A percentile compares a stretch with the other conserved stretches of the same genome.
Evolutionary conservation across 2,329 filamentous ascomycete genomes (phyloP).

Genomic region (Xylariales sp.): DNA sequence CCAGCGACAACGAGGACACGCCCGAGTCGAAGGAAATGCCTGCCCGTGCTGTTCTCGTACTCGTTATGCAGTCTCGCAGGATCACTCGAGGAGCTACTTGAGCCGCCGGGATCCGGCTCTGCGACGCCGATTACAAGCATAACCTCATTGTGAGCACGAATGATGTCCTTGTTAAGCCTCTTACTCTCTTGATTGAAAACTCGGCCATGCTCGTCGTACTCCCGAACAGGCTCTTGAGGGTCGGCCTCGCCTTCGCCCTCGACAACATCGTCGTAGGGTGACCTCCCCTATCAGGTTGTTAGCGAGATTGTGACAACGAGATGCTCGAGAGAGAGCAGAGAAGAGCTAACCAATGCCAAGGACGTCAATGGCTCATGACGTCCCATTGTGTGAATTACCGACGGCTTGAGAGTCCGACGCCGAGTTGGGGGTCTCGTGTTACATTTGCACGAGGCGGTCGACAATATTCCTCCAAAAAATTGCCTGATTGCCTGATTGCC

Average conservation of each 20-base stretch:
- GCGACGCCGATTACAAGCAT: constrained; percentile 73
- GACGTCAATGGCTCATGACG: constrained; percentile 67
- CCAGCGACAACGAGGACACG: constrained; percentile 56
- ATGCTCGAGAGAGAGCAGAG: constrained; percentile 2
- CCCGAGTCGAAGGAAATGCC: constrained; percentile 51
- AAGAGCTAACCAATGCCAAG: constrained; percentile 62
- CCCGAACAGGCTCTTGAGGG: constrained; percentile 56
- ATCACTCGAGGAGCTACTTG: constrained; percentile 53
- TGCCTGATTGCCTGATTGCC: neutral
- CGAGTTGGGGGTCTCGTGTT: constrained; percentile 7
- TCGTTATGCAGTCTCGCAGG: constrained; percentile 57
- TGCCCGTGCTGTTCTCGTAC: constrained; percentile 62
- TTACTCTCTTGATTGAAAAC: constrained; percentile 67
- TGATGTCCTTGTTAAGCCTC: constrained; percentile 66
- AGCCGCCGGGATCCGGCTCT: constrained; percentile 61
- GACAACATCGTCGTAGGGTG: constrained; percentile 69
- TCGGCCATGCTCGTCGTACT: constrained; percentile 67
- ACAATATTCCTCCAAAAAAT: neutral
- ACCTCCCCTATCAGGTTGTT: constrained; percentile 60
- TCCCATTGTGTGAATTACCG: constrained; percentile 57
- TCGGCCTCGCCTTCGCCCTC: constrained; percentile 60
- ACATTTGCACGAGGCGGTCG: constrained; percentile 12
- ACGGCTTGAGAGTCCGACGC: neutral
- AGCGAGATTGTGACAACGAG: neutral
- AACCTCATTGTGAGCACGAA: constrained; percentile 71